These are phyloP conservation scores for Turritis glabra DNA, from an alignment of 345 rosid species.

Conservation along the genomic window DNA sequence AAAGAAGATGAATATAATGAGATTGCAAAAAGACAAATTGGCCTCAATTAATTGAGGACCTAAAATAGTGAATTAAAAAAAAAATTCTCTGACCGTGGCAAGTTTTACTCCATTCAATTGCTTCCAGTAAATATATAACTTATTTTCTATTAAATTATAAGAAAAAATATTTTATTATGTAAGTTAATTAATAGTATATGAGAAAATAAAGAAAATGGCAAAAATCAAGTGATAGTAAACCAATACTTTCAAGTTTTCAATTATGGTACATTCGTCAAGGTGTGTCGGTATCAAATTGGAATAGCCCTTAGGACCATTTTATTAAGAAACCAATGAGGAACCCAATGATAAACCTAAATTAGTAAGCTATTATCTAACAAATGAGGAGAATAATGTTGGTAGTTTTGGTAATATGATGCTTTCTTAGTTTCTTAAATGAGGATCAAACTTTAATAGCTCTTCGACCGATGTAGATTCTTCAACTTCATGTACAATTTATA, in stretches of 20 bases:
- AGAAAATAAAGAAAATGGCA: not conserved
- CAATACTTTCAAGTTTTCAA: not conserved
- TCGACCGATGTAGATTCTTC: not conserved
- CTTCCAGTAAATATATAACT: not conserved
- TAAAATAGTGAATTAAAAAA: conserved; percentile 16
- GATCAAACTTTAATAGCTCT: not conserved
- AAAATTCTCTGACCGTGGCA: conserved; percentile 1
- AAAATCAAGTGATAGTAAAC: not conserved
- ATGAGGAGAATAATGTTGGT: not conserved
- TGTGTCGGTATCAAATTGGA: not conserved
- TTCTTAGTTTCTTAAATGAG: not conserved
- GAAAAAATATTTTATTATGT: not conserved
- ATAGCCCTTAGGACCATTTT: not conserved
- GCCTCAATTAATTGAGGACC: conserved; percentile 36
- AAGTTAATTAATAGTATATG: not conserved
- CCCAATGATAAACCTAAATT: not conserved
- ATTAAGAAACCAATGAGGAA: not conserved
- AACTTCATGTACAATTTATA: not conserved
- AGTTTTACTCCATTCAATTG: conserved; percentile 7
- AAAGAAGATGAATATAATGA: conserved; percentile 24
- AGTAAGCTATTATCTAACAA: not conserved
- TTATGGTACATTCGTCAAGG: not conserved
- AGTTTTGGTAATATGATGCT: not conserved
- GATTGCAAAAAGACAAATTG: conserved; percentile 30
- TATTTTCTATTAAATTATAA: too few relatives aligned